A percentile compares a stretch with the other conserved stretches of the same genome.
These are phyloP conservation scores for Kalaharituber pfeilii DNA, from an alignment of 2,329 filamentous ascomycete genomes.

Conservation along the genomic window DNA sequence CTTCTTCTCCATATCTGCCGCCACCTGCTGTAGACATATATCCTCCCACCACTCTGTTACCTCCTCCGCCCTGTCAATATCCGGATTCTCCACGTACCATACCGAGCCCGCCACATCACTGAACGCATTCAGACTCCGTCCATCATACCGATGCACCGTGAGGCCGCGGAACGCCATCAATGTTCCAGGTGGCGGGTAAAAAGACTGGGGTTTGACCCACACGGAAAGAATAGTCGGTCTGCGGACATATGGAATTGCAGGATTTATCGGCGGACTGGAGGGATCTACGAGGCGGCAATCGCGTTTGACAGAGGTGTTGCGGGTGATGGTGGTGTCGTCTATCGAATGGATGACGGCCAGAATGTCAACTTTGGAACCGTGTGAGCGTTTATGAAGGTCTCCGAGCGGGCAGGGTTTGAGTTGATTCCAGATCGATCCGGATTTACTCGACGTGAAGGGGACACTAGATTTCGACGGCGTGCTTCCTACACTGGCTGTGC, in stretches of 20 bases:
- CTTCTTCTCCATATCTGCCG: neutral
- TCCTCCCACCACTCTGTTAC: neutral
- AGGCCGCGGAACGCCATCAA: conserved; percentile 11
- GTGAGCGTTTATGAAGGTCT: neutral
- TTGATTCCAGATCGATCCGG: neutral
- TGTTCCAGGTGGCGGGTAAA: conserved; percentile 6
- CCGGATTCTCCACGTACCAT: conserved; percentile 13
- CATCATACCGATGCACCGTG: conserved; percentile 12
- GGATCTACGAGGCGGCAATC: conserved; percentile 13
- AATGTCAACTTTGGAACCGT: conserved; percentile 1
- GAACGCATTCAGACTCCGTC: conserved; percentile 11
- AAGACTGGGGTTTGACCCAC: conserved; percentile 11
- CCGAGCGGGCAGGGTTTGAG: neutral
- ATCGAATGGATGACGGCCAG: conserved; percentile 5
- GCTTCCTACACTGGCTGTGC: no score
- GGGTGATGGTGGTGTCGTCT: conserved; percentile 9
- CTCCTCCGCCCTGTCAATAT: neutral
- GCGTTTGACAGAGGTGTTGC: conserved; percentile 14
- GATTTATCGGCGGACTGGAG: conserved; percentile 3
- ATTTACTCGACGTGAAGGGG: neutral
- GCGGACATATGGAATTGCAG: conserved; percentile 1
- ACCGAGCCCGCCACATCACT: conserved; percentile 5
- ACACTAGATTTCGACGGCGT: neutral
- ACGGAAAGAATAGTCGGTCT: conserved; percentile 12
- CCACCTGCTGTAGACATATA: conserved; percentile 1